A percentile compares a stretch with the other conserved stretches of the same genome.
Evolutionary conservation across 768 basidiomycete genomes (phyloP).

Genomic region (Russula compacta): DNA sequence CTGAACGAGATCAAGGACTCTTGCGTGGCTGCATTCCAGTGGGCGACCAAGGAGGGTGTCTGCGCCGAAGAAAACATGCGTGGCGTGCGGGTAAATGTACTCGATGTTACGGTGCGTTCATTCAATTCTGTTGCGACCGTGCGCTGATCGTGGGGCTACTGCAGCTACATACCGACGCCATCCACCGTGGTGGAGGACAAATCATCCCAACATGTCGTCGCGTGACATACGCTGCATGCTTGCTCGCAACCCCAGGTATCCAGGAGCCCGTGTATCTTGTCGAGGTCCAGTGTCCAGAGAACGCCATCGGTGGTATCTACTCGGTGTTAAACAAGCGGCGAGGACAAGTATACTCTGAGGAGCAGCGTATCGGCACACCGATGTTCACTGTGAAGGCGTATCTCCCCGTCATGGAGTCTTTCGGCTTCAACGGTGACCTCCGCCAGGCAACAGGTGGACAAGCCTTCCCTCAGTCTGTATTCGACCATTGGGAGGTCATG

Average conservation of each 20-base stretch:
- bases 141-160: conserved; percentile 8
- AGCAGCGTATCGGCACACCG: conserved; percentile 93
- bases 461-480: conserved; percentile 95
- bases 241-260: conserved; percentile 83
- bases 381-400: conserved; percentile 99
- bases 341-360: conserved; percentile 97
- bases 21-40: conserved; percentile 97
- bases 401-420: conserved; percentile 84
- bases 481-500: conserved; percentile 91
- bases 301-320: conserved; percentile 97
- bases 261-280: conserved; percentile 98
- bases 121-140: not conserved
- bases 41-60: conserved; percentile 98
- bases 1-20: conserved; percentile 99
- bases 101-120: conserved; percentile 80
- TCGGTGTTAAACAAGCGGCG: conserved; percentile 88
- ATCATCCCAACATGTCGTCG: conserved; percentile 96
- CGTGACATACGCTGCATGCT: conserved; percentile 89
- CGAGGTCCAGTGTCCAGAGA: conserved; percentile 97
- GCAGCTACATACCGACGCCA: conserved; percentile 94
- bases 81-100: conserved; percentile 90
- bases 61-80: conserved; percentile 98
- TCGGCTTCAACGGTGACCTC: conserved; percentile 97
- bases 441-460: conserved; percentile 89
- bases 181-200: conserved; percentile 98